phyloP scores from a whole-genome alignment of 768 basidiomycete species.

The Artomyces pyxidatus region DNA sequence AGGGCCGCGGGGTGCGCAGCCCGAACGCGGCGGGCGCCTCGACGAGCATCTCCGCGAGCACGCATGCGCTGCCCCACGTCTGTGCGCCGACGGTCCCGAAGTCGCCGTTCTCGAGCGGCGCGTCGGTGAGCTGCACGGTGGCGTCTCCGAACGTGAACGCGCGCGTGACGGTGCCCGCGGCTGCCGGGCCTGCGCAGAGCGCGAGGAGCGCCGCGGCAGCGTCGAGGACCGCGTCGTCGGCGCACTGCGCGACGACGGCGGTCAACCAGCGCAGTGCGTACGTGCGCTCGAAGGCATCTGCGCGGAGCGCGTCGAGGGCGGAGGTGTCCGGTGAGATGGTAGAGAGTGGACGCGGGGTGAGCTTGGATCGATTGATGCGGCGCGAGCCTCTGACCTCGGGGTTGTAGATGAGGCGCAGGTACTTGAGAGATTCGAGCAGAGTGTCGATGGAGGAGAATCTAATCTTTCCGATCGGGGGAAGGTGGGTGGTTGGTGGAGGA shows the following conservation, averaged over 20 bases:
- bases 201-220: slow-evolving; percentile 58
- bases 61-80: slow-evolving; percentile 83
- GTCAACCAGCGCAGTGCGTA: slow-evolving; percentile 72
- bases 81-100: slow-evolving; percentile 73
- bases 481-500: slow-evolving; percentile 39
- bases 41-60: slow-evolving; percentile 68
- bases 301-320: slow-evolving; percentile 28
- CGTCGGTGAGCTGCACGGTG: slow-evolving; percentile 50
- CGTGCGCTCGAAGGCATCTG: slow-evolving; percentile 62
- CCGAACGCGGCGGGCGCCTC: slow-evolving; percentile 48
- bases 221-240: slow-evolving; percentile 35
- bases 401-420: slow-evolving; percentile 47
- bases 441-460: slow-evolving; percentile 25
- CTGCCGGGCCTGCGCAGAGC: slow-evolving; percentile 52
- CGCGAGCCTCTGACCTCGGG: slow-evolving; percentile 57
- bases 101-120: slow-evolving; percentile 62
- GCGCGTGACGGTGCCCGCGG: slow-evolving; percentile 51
- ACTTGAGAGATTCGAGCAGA: slow-evolving; percentile 38
- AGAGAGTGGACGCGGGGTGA: neutral
- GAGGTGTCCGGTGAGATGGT: slow-evolving; percentile 4
- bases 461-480: slow-evolving; percentile 47
- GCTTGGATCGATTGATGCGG: slow-evolving; percentile 18
- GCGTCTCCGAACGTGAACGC: slow-evolving; percentile 38
- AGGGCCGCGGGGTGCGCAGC: slow-evolving; percentile 16
- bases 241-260: slow-evolving; percentile 36